Evolutionary conservation across 1,139 yeast genomes (phyloP), one percentile per base, ranked within the genome.

Genomic region (Arxiozyma slooffiae): DNA sequence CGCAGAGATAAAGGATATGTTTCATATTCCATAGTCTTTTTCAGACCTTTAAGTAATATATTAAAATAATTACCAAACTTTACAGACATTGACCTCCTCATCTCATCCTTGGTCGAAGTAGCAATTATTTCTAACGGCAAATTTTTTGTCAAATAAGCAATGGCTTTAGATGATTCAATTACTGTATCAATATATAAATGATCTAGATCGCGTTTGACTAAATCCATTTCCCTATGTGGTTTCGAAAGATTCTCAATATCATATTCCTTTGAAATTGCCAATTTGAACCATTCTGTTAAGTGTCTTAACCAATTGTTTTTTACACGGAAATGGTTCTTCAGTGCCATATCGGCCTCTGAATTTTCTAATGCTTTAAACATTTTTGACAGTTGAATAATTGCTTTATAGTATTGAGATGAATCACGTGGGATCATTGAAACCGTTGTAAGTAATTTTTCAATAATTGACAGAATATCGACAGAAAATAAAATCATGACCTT

Each of bases 21-120:
- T 16, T 68, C 69, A 18, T 60, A 51, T 48, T 67, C 63, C 41
- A 68, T 76, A 55, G 79, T 77, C 62, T 79, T 78, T 58, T 86
- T 89, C 49, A 87, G 71, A 14, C 86, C 81, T 60, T 84, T 80
- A 59, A 85, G 75, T 51, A 87, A 78, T 26, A 86, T 69, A 43
- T 83, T 80, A 66, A 87, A 87, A 59, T 82, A 83, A 55, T 81
- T 81, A 4, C 85, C 82, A 66, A 87, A 87, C 2, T 80, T 75
- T 49, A 82, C 77, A 42, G 80, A 79, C 57, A 81, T 83, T 23
- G 84, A 78, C 55, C 78, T 75, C 26, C 72, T 69, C 39, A 79
- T 61, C 55, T 83, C 88, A 41, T 71, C 71, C 52, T 79, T 84
- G 50, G 76, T 74, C 1, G 77, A 71, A 4, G 82, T 82, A 34